A percentile compares a stretch with the other conserved stretches of the same genome.
Conservation (phyloP, 1,284 basidiomycete genomes). For the Leccinum discolor region DNA sequence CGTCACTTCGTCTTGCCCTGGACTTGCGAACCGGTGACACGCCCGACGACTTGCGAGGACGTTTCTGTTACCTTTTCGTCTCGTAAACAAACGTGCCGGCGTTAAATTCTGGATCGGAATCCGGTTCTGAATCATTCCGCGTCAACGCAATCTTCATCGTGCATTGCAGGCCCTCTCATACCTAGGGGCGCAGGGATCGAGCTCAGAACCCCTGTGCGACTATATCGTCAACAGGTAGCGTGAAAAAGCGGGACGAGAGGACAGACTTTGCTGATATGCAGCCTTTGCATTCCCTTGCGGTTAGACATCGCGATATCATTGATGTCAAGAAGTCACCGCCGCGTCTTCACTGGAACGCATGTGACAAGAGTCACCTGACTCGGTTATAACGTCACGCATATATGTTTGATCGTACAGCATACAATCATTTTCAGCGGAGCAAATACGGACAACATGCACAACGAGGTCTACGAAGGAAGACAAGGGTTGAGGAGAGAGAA, state of each 20-base stretch:
- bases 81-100: constrained; percentile 43
- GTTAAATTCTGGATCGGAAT: constrained; percentile 61
- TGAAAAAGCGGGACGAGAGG: background rate
- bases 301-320: background rate
- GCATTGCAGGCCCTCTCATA: constrained; percentile 2
- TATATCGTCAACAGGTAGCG: constrained; percentile 3
- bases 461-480: constrained; percentile 21
- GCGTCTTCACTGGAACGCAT: constrained; percentile 6
- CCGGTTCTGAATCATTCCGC: constrained; percentile 30
- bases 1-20: constrained; percentile 11
- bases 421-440: too few species aligned
- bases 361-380: constrained; percentile 24
- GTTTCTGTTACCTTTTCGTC: constrained; percentile 33
- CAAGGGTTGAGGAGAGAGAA: constrained; percentile 12
- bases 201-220: constrained; percentile 16
- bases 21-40: constrained; percentile 18
- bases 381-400: background rate
- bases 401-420: too few species aligned
- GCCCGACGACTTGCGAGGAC: constrained; percentile 13
- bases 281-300: constrained; percentile 3
- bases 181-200: constrained; percentile 34
- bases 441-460: constrained; percentile 32
- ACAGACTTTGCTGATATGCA: constrained; percentile 24
- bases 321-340: constrained; percentile 1
- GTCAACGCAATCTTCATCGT: background rate